Percentiles rank a stretch among this genome's conserved stretches.
phyloP scores from a whole-genome alignment of 2,329 filamentous ascomycete species.

The Colletotrichum sojae region DNA sequence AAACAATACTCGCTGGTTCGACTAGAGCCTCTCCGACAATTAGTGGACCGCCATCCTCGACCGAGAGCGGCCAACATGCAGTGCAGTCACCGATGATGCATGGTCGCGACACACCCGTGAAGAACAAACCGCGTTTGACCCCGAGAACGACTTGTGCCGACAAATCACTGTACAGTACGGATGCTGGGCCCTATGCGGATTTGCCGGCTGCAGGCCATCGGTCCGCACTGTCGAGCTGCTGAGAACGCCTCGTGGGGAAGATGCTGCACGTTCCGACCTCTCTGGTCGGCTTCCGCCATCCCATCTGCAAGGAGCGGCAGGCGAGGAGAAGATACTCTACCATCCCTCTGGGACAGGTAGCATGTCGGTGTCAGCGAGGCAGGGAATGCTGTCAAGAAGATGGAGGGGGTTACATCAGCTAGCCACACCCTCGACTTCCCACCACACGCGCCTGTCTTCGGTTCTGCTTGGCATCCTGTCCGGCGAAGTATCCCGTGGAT shows the following conservation, averaged over 20 bases:
- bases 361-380: conserved; percentile 13
- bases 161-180: background rate
- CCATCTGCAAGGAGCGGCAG: conserved; percentile 38
- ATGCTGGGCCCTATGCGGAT: background rate
- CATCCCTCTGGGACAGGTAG: conserved; percentile 29
- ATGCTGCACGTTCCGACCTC: conserved; percentile 30
- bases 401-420: conserved; percentile 32
- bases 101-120: background rate
- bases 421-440: background rate
- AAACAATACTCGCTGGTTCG: background rate
- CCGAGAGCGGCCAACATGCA: background rate
- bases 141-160: background rate
- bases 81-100: background rate
- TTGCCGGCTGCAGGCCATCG: conserved; percentile 7
- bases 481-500: background rate
- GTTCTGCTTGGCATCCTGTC: conserved; percentile 4
- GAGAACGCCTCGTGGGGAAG: conserved; percentile 33
- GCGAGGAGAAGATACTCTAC: conserved; percentile 29
- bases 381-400: conserved; percentile 8
- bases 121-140: background rate
- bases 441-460: background rate
- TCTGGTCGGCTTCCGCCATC: conserved; percentile 38
- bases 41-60: background rate
- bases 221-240: conserved; percentile 13
- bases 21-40: background rate